phyloP scores from a whole-genome alignment of 768 basidiomycete genomes.

The Mycena filopes region DNA sequence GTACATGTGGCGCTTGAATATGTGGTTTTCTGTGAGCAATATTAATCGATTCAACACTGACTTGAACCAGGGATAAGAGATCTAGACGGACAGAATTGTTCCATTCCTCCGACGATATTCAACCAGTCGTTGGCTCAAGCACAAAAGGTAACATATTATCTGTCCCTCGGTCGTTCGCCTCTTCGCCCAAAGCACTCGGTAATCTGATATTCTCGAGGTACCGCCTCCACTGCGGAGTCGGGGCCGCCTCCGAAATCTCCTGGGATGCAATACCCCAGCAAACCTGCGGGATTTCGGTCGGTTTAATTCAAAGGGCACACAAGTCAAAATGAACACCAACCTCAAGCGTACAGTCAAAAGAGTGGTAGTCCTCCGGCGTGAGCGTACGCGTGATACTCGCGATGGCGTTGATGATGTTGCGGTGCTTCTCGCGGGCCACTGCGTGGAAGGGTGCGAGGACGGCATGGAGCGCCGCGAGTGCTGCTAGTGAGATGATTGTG shows the following conservation, averaged over 20 bases:
- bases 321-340: neutral
- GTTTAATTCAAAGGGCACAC: no score
- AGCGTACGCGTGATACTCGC: neutral
- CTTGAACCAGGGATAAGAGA: no score
- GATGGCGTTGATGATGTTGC: conserved; percentile 6
- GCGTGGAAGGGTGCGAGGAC: conserved; percentile 19
- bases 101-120: no score
- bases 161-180: no score
- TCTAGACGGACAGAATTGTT: no score
- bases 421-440: neutral
- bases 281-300: no score
- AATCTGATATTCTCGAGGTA: neutral
- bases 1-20: no score
- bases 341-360: conserved; percentile 20
- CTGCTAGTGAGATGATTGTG: conserved; percentile 11
- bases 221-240: conserved; percentile 1
- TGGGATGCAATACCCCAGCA: conserved; percentile 14
- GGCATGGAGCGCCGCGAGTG: conserved; percentile 16
- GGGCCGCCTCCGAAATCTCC: conserved; percentile 7
- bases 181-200: no score
- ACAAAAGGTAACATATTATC: no score
- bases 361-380: neutral
- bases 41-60: no score
- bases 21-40: no score
- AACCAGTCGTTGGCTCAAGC: no score